These are phyloP conservation scores for Ambrosia trifida DNA, from an alignment of 129 eudicot species.

Conservation along the genomic window DNA sequence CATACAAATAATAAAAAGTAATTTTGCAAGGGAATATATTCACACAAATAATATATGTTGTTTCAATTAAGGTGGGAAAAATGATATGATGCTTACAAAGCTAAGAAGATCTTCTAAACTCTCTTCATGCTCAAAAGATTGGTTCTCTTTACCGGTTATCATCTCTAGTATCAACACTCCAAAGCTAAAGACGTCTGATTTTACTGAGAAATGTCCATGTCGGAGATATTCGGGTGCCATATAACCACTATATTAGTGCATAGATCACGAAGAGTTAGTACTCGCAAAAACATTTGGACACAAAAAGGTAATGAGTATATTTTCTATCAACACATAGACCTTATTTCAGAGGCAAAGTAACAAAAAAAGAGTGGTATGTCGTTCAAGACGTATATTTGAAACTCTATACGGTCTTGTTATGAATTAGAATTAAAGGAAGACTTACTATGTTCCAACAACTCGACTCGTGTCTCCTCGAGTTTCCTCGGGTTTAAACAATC, in stretches of 20 bases:
- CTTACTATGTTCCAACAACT: slow-evolving; percentile 9
- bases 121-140: not conserved
- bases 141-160: not conserved
- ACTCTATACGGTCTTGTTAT: not conserved
- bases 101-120: not conserved
- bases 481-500: slow-evolving; percentile 4
- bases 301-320: not conserved
- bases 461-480: not conserved
- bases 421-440: not conserved
- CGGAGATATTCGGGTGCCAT: not conserved
- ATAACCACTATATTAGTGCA: slow-evolving; percentile 1
- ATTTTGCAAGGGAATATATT: too few species aligned
- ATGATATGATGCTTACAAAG: not conserved
- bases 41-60: too few species aligned
- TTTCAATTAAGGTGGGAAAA: not conserved
- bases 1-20: not conserved
- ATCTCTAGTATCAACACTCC: slow-evolving; percentile 13
- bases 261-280: not conserved
- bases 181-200: slow-evolving; percentile 5
- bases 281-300: not conserved
- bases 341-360: not conserved
- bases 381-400: not conserved
- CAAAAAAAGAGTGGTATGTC: not conserved
- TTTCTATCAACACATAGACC: not conserved
- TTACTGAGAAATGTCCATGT: not conserved